Conservation (phyloP, 805 yeast genomes). For the Wickerhamomyces bovis region DNA sequence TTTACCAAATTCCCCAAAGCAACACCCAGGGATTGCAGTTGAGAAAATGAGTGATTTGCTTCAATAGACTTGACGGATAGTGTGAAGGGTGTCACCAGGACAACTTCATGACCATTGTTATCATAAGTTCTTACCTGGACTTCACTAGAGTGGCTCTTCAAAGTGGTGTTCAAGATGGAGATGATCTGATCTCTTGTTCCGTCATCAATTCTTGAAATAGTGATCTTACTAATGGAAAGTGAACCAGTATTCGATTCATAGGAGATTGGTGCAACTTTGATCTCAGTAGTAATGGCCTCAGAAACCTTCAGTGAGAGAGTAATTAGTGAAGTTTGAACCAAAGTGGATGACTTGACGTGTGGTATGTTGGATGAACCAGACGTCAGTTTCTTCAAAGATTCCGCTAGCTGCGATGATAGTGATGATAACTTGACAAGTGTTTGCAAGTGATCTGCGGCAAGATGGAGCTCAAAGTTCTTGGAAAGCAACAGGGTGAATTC, state of each 20-base stretch:
- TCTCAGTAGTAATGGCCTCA: constrained; percentile 13
- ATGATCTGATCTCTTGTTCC: constrained; percentile 12
- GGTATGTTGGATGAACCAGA: constrained; percentile 1
- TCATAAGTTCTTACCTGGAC: constrained; percentile 24
- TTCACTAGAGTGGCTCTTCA: constrained; percentile 10
- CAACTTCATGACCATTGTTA: constrained; percentile 24
- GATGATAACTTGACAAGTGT: constrained; percentile 25
- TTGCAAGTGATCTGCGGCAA: constrained; percentile 18
- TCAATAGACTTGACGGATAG: constrained; percentile 23
- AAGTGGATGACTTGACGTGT: constrained; percentile 1
- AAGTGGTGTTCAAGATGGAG: constrained; percentile 21
- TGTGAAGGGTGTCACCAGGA: constrained; percentile 11
- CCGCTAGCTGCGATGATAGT: constrained; percentile 22
- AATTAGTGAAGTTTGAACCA: constrained; percentile 19
- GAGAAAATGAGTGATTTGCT: constrained; percentile 23
- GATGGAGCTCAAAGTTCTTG: constrained; percentile 29
- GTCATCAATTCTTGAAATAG: constrained; percentile 14
- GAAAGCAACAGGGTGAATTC: constrained; percentile 39
- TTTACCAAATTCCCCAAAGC: constrained; percentile 4
- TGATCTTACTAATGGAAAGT: constrained; percentile 30
- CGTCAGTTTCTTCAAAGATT: constrained; percentile 15
- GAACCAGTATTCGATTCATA: constrained; percentile 31
- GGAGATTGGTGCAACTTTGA: constrained; percentile 38
- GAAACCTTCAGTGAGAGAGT: constrained; percentile 7
- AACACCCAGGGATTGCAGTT: constrained; percentile 20